Evolutionary conservation across 2,329 filamentous ascomycete genomes (phyloP), one percentile per base, ranked within the genome.

Genomic region (Fusarium chaquense): DNA sequence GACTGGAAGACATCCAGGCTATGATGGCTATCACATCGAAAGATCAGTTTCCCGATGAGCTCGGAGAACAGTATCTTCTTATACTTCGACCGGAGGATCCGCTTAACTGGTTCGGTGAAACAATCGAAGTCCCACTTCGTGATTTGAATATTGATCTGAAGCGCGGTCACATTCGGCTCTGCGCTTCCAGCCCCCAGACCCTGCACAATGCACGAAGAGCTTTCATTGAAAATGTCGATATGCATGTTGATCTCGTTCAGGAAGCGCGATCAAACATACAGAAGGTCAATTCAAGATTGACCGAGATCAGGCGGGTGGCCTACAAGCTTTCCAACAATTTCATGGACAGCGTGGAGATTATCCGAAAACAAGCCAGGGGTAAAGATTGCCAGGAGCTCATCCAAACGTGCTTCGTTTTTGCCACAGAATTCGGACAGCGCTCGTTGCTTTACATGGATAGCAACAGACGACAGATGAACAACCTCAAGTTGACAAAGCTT

Each of bases 301-400:
- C 93, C 74, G 97, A 97, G 78, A 97, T 98, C 74, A 94, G 97
- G 75, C 94, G 94, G 78, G 97, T 97, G 4, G 93, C 95, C 5
- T 98, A 97, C 84, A 97, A 97, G 80, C 86, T 99, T 44, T 97
- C 94, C 53, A 98, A 98, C 81, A 93, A 94, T 9, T 98, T 99
- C 80, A 98, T 99, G 93, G 95, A 98, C 79, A 98, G 94, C 77
- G 96, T 99, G 45, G 93, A 97, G 77, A 93, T 93, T 67, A 96
- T 99, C 69, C 88, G 94, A 69, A 90, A 90, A 72, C 95, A 99
- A 79, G 94, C 94, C 2, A 86, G 87, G 60, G 93, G 91, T 11
- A 87, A 95, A 69, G 91, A 96, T 70, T 97, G 95, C 77, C 94
- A 97, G 75, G 96, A 99, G 76, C 88, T 99, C 32, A 96, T 99